Evolutionary conservation across 495 filamentous ascomycete genomes (phyloP), one percentile per base, ranked within the genome.

Genomic region (Elasticomyces elasticus): DNA sequence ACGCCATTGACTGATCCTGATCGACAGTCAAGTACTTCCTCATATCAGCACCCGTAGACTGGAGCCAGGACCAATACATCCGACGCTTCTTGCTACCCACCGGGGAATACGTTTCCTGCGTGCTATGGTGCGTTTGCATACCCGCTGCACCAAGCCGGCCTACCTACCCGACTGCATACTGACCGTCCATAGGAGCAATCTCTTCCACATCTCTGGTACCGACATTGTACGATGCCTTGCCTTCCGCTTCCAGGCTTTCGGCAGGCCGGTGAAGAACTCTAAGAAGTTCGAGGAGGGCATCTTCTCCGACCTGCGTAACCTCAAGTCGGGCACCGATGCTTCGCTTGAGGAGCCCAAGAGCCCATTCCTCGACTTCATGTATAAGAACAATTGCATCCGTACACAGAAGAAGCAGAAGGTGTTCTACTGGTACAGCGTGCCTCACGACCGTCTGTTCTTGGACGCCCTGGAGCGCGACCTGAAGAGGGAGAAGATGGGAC

Each of bases 381-480:
- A 97, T 77, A 98, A 98, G 79, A 97, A 98, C 77, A 98, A 98
- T 71, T 98, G 92, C 79, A 98, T 98, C 63, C 81, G 92, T 59
- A 98, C 92, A 24, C 92, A 98, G 71, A 98, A 98, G 81, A 98
- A 98, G 79, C 92, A 98, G 66, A 98, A 98, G 76, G 92, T 98
- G 60, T 98, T 98, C 64, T 98, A 96, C 72, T 98, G 92, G 92
- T 98, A 98, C 70, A 95, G 90, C 72, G 92, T 98, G 50, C 92
- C 92, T 6, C 92, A 98, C 69, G 92, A 98, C 73, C 81, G 92
- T 30, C 81, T 98, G 35, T 98, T 98, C 72, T 82, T 97, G 51
- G 92, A 98, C 75, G 92, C 92, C 41, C 75, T 98, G 67, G 92
- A 98, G 74, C 83, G 92, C 53, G 92, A 98, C 66, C 70, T 98